These are phyloP conservation scores for Spencermartinsiella europaea DNA, from an alignment of 805 yeast species.

Conservation along the genomic window DNA sequence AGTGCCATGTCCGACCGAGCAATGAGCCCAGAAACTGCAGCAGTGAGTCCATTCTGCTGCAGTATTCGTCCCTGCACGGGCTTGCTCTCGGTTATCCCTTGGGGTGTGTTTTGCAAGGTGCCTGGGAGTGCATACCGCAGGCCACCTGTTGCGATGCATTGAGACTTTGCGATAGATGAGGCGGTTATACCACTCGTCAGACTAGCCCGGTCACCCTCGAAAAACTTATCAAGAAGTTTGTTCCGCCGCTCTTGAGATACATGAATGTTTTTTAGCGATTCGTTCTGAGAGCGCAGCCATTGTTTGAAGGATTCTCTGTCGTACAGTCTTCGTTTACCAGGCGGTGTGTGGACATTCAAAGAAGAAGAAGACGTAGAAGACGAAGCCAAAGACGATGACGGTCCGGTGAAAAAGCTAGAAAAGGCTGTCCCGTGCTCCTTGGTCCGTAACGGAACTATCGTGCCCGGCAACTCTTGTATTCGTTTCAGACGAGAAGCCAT, in stretches of 20 bases:
- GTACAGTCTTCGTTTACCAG: not conserved
- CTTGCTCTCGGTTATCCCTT: constrained; percentile 52
- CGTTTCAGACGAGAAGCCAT: constrained; percentile 55
- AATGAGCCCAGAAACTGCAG: constrained; percentile 51
- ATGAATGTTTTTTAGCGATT: not conserved
- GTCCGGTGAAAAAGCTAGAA: not conserved
- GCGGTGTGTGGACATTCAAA: not conserved
- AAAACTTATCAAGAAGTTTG: not conserved
- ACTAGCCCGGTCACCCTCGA: not conserved
- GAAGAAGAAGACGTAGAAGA: not conserved
- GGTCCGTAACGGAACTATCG: not conserved
- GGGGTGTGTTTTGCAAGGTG: constrained; percentile 61
- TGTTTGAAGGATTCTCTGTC: not conserved
- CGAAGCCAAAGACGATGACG: too few species aligned
- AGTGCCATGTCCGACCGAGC: constrained; percentile 1
- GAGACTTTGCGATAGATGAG: not conserved
- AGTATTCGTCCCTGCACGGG: constrained; percentile 67
- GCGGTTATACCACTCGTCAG: constrained; percentile 30
- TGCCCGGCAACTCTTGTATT: constrained; percentile 51
- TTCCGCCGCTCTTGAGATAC: not conserved
- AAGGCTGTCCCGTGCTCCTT: not conserved
- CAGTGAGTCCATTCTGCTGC: constrained; percentile 21
- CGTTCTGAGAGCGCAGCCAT: not conserved
- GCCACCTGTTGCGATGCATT: constrained; percentile 62
- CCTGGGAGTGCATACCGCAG: constrained; percentile 66